Base-by-base conservation (phyloP, 2,329 filamentous ascomycete species). In the Grosmannia clavigera region DNA sequence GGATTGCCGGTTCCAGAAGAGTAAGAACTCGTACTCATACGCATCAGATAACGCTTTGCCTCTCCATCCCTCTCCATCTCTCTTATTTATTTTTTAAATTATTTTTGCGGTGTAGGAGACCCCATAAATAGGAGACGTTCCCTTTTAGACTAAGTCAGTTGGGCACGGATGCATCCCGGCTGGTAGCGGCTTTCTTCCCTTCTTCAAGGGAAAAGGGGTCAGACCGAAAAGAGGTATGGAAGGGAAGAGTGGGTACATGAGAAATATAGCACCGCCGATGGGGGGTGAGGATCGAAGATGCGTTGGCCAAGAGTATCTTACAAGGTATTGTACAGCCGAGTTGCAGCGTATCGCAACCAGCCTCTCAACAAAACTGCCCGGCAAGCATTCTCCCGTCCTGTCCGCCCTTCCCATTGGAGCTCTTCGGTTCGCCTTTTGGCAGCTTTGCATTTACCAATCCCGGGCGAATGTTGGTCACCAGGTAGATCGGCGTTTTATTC, bases 101-200 rank as follows among this genome's bases (percentile, higher is more conserved):
- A 40, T 14, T 14, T 40, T 55, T 55, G 53, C 53, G 53, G 53
- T 55, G 53, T 55, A 55, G 53, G 25, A 25, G 55, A 29, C 38
- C 55, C 55, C 55, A 51, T 51, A 51, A 38, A 55, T 55, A 40
- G 19, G 35, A 27, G 25, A 29, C 25, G 14, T 12, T 52, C 25
- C 14, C 27, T 29, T 35, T 53, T 25, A 33, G 52, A 31, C 52
- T 54, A 55, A 55, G 54, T 43, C 54, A 3, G 54, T 55, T 55
- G 55, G 55, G 55, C 55, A 56, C 55, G 55, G 55, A 56, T 56
- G 55, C 55, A 56, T 27, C 38, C 55, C 38, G 53, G 35, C 16
- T n/a, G 31, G 51, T 54, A 54, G 51, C 51, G 51, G 51, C 51
- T 12, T 54, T 50, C 31, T 35, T 54, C 31, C 19, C 51, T 31